Evolutionary conservation across 768 basidiomycete genomes (phyloP), one percentile per base, ranked within the genome.

Genomic region (Mycena galericulata): DNA sequence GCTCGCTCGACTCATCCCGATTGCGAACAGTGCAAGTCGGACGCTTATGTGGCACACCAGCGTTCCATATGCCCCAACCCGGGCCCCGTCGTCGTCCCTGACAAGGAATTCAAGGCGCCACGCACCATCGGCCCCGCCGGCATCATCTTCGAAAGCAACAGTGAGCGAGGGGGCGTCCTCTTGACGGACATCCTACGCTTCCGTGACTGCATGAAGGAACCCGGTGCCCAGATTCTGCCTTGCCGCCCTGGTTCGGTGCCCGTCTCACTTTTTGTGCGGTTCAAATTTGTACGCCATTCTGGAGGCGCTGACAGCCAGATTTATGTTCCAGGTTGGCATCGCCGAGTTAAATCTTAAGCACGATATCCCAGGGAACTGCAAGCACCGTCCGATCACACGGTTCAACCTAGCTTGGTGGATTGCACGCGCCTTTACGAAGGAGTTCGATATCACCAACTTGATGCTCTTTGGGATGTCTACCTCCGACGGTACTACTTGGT

Each of bases 341-440:
- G 34, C 14, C 14, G 34, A 27, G 8, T 10, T 30, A 20, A n/a
- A 17, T n/a, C n/a, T 51, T 20, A 4, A 17, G 27, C 30, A 32
- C 20, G 27, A 20, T 30, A 51, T 51, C 20, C 30, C 50, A 4
- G 50, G 32, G 20, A 65, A 65, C 22, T 65, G 62, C 29, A 34
- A 7, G 20, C 62, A 64, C 26, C 64, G 55, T 15, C 11, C 7
- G 2, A 50, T 64, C 26, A 56, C 54, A 4, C 43, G 46, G 3
- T 41, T 24, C 64, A 41, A 65, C 26, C 64, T 65, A 12, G 55
- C 55, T 4, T 65, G 53, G 43, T 17, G 32, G 43, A 51, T 55
- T 12, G 50, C 61, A n/a, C 14, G 45, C 20, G 14, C 32, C 4
- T 55, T 45, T 40, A 18, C 15, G 26, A 18, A 29, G 10, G 7